Evolutionary conservation across 768 basidiomycete genomes (phyloP).

Genomic region (Collybia sp.): DNA sequence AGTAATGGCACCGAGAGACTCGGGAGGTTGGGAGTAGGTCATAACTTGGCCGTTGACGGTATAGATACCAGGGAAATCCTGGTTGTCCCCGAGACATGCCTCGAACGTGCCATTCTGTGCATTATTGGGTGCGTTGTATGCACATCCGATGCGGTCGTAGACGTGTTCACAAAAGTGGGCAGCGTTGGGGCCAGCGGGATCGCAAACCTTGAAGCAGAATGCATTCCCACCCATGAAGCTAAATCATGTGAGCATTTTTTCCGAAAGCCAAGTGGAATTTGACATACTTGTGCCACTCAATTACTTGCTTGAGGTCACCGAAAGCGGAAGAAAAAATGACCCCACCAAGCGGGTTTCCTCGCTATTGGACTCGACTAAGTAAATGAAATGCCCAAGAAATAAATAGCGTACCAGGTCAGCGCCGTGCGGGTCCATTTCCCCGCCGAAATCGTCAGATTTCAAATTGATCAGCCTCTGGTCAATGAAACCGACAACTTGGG

Average conservation of each 20-base stretch:
- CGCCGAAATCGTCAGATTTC: constrained; percentile 46
- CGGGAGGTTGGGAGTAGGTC: constrained; percentile 38
- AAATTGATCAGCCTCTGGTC: constrained; percentile 55
- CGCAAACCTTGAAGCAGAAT: constrained; percentile 75
- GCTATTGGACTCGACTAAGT: constrained; percentile 24
- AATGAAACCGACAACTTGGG: constrained; percentile 52
- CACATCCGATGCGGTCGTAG: constrained; percentile 71
- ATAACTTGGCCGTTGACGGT: constrained; percentile 28
- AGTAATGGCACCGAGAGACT: constrained; percentile 28
- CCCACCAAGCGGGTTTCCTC: constrained; percentile 80
- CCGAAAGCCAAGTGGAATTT: not conserved
- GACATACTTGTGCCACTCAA: constrained; percentile 65
- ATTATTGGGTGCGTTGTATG: constrained; percentile 66
- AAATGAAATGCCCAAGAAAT: not conserved
- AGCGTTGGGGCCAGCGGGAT: constrained; percentile 47
- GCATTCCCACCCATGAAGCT: constrained; percentile 66
- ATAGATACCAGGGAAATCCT: constrained; percentile 53
- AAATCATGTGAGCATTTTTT: not conserved
- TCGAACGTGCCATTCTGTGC: constrained; percentile 59
- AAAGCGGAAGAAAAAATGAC: constrained; percentile 60
- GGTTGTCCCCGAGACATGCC: constrained; percentile 62
- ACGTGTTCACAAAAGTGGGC: constrained; percentile 64
- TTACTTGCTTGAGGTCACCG: constrained; percentile 48
- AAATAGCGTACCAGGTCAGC: constrained; percentile 28
- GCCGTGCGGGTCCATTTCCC: constrained; percentile 69